Base-by-base conservation (phyloP, 768 basidiomycete species). In the Leccinellum albellum region DNA sequence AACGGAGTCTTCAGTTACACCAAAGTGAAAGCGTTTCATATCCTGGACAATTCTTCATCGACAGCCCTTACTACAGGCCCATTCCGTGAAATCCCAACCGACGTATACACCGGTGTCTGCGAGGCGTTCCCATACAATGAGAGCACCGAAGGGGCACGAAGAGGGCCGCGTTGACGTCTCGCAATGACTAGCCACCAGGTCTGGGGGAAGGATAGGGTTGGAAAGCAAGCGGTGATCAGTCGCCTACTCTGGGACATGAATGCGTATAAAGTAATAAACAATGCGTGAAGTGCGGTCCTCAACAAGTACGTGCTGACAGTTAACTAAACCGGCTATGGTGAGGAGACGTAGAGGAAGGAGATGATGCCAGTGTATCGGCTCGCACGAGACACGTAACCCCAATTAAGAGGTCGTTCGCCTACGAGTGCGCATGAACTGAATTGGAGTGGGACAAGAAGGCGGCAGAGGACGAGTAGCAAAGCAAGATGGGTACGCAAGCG, bases 361-460 rank as follows among this genome's bases (percentile, higher is more conserved):
- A 74, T 73, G 81, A 80, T 56, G 68, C 87, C 87, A 70, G 78
- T 86, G 89, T 88, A 69, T 90, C 74, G 87, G 87, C 85, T 77
- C 75, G 79, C 78, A 78, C 84, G 85, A 86, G 81, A 80, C 80
- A 85, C 86, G 83, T 77, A 83, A 87, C 87, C 87, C 81, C 88
- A 89, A 66, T 71, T 56, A 89, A 89, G 87, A 82, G 87, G 85
- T 88, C 86, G 85, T 86, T 54, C 85, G 80, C 81, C 78, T 80
- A 82, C 83, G 71, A 84, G 82, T 79, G 71, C 66, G 67, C 66
- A 73, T 76, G 85, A 81, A 76, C 69, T 73, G 82, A 75, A 66
- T 68, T 61, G 76, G 81, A 77, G 59, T 68, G 79, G 83, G 79
- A 80, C 70, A 62, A 69, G 67, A 70, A 68, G 63, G 67, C 65